Percentiles rank a stretch among this genome's conserved stretches.
Conservation (phyloP, 805 yeast species). For the Myxozyma sirexii region DNA sequence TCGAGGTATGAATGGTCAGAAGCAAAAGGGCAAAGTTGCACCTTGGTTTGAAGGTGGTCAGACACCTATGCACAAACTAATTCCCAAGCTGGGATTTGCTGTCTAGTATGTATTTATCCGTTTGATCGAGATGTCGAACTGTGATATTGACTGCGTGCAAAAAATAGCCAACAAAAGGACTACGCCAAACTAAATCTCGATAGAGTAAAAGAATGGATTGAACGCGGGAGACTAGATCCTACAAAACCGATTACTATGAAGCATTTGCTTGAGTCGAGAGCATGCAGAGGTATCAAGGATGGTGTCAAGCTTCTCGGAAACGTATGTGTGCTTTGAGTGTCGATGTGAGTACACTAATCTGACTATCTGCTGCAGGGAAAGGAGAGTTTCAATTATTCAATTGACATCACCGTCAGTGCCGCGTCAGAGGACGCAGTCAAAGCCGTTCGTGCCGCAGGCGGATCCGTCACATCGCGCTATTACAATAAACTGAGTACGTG, state of each 20-base stretch:
- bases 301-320: slow-evolving; percentile 83
- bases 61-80: slow-evolving; percentile 81
- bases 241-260: slow-evolving; percentile 63
- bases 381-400: slow-evolving; percentile 53
- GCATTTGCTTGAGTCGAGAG: slow-evolving; percentile 72
- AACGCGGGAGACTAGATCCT: slow-evolving; percentile 63
- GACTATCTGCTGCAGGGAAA: slow-evolving; percentile 36
- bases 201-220: slow-evolving; percentile 70
- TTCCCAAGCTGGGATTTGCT: slow-evolving; percentile 88
- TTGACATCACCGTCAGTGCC: slow-evolving; percentile 77
- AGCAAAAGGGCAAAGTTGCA: slow-evolving; percentile 88
- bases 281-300: slow-evolving; percentile 69
- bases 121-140: not conserved
- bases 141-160: not conserved
- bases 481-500: slow-evolving; percentile 55
- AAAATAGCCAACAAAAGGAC: slow-evolving; percentile 14
- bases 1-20: slow-evolving; percentile 98
- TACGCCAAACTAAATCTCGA: slow-evolving; percentile 58
- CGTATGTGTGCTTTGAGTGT: slow-evolving; percentile 39
- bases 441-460: slow-evolving; percentile 72
- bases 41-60: slow-evolving; percentile 99
- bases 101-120: slow-evolving; percentile 14
- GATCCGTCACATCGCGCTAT: slow-evolving; percentile 72
- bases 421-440: slow-evolving; percentile 77
- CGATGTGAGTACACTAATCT: not conserved